Evolutionary conservation across 1,284 basidiomycete genomes (phyloP), one percentile per base, ranked within the genome.

Genomic region (Fomitopsis palustris): DNA sequence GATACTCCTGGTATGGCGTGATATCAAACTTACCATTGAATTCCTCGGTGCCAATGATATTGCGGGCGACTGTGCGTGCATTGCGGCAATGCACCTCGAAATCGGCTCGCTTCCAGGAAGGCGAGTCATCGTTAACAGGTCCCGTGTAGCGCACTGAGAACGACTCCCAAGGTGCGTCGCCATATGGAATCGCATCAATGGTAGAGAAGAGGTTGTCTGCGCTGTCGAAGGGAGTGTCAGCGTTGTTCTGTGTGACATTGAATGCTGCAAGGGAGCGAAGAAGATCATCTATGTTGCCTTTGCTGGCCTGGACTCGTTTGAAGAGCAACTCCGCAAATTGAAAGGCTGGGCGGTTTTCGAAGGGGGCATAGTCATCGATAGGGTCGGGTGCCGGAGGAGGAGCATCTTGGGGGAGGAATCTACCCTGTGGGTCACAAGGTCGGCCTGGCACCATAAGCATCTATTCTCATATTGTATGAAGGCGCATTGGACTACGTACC

Each of bases 11-110:
- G 47, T 62, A 56, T 14, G 65, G 64, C 0, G 54, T 10, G 10
- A 21, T 58, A 42, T 67, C 62, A 4, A 64, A 56, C 8, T 63
- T 49, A 1, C 19, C 41, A 3, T 35, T 37, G 31, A 63, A 64
- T 42, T 62, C 68, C 0, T 62, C 60, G 49, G 65, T 70, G 4
- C 41, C 35, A 1, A 69, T 55, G 56, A 67, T 62, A 1, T 59
- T 41, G 5, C 27, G 59, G 3, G 61, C 23, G 5, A 66, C 42
- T 0, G 21, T 31, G 2, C 35, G 61, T 2, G 64, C 39, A 60
- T 79, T 66, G 0, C 71, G 67, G 60, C 60, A 75, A 65, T 71
- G 78, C 0, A 81, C 67, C 3, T 75, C 67, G 60, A 76, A 77
- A 1, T 63, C 54, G 7, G 64, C 58, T 0, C 45, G 56, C 73